Conservation (phyloP, 1,139 yeast species). For the Candida tetrigidarum region DNA sequence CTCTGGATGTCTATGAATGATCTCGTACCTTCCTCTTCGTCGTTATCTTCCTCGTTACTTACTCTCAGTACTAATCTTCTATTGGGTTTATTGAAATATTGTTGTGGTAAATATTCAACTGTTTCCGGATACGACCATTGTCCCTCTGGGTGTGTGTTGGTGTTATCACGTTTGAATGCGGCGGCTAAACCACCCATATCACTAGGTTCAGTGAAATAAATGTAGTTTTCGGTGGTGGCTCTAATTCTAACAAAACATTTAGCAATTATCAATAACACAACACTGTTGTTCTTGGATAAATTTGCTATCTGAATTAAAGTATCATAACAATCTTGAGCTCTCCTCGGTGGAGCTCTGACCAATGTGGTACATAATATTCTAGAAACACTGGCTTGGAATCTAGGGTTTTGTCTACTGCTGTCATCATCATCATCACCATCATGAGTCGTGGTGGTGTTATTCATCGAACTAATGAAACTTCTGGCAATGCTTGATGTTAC, state of each 20-base stretch:
- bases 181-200: constrained; percentile 73
- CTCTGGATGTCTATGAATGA: constrained; percentile 45
- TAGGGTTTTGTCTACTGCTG: constrained; percentile 8
- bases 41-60: neutral
- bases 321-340: constrained; percentile 35
- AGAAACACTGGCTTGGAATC: constrained; percentile 30
- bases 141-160: constrained; percentile 20
- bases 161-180: constrained; percentile 54
- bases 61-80: constrained; percentile 17
- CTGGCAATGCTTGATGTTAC: constrained; percentile 16
- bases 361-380: constrained; percentile 39
- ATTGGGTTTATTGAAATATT: constrained; percentile 39
- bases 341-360: constrained; percentile 28
- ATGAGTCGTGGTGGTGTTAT: neutral
- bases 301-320: constrained; percentile 30
- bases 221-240: constrained; percentile 46
- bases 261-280: constrained; percentile 51
- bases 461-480: constrained; percentile 18
- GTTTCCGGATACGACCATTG: constrained; percentile 70
- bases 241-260: constrained; percentile 62
- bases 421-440: no score
- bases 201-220: constrained; percentile 57
- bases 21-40: constrained; percentile 16
- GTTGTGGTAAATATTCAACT: constrained; percentile 49
- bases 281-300: constrained; percentile 24